Conservation (phyloP, 768 basidiomycete species). For the Mycena rebaudengoi region DNA sequence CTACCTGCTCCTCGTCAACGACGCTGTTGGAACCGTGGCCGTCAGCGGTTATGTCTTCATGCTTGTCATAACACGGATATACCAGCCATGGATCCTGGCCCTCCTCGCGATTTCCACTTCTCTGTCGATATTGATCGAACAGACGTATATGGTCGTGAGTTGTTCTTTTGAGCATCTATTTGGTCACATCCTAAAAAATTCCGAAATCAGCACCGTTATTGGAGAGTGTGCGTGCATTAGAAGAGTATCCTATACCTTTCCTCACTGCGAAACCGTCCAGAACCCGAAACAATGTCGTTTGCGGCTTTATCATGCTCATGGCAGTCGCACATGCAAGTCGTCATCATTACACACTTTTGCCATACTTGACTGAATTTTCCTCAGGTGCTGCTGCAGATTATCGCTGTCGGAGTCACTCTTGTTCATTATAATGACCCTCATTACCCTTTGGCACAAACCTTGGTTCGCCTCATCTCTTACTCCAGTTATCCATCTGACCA, state of each 20-base stretch:
- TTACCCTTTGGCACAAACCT: no score
- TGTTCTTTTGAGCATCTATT: no score
- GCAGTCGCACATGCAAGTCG: no score
- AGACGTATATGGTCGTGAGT: slow-evolving; percentile 1
- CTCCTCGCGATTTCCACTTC: background rate
- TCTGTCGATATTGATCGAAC: background rate
- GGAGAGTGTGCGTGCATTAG: background rate
- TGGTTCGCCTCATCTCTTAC: no score
- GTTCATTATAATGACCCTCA: no score
- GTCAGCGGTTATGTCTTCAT: background rate
- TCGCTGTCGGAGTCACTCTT: no score
- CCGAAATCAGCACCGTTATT: background rate
- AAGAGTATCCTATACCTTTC: background rate
- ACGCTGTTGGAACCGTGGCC: background rate
- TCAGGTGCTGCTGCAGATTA: no score
- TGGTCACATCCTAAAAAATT: no score
- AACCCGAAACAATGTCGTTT: no score
- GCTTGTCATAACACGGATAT: background rate
- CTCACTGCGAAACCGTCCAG: background rate
- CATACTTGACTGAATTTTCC: no score
- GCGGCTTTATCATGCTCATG: background rate
- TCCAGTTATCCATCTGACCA: no score
- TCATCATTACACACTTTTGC: no score
- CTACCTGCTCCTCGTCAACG: background rate
- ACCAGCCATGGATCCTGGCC: background rate